Evolutionary conservation across 2,329 filamentous ascomycete species (phyloP), one percentile per base, ranked within the genome.

Genomic region (Cytospora piceae): DNA sequence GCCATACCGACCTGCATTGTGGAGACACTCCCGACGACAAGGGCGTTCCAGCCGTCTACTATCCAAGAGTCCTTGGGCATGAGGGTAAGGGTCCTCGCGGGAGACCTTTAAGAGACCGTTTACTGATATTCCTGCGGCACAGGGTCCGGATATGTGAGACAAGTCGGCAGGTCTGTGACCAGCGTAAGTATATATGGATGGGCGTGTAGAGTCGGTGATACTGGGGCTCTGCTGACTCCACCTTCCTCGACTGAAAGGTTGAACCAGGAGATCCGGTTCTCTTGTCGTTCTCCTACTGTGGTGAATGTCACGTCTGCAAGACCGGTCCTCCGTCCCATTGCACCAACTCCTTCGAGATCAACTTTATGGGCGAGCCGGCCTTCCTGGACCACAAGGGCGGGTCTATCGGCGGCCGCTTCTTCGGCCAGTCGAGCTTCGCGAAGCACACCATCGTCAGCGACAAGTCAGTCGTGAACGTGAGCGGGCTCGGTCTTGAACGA

Each of bases 1-100:
- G 84, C 67, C 84, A 87, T 66, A 84, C 83, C 0, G 84, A 87
- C 68, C 70, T 84, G 12, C 73, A 81, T 32, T 78, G 83, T 60
- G 82, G 79, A 2, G 75, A 78, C 11, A 74, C 71, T 7, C 49
- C 68, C 0, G 68, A 76, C 73, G 12, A 72, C 15, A 57, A 64
- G 29, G 65, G 65, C 22, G 61, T 67, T 12, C 65, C 65, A 1
- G 61, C 61, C n/a, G 65, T 67, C 5, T 65, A 54, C 39, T 67
- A 67, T 22, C 65, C 65, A 4, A 60, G 65, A 52, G 77, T 86
- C 1, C 73, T 85, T 20, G 84, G 84, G 3, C 84, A 87, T 67
- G 84, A 86, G 75, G 83, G 83, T 78, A 65, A 61, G 64, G 37
- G 29, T 7, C 12, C 22, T 4, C 6, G 6, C 27, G 29, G 29